phyloP scores from a whole-genome alignment of 371 early-diverging fungal species.

The Rhizopus delemar region DNA sequence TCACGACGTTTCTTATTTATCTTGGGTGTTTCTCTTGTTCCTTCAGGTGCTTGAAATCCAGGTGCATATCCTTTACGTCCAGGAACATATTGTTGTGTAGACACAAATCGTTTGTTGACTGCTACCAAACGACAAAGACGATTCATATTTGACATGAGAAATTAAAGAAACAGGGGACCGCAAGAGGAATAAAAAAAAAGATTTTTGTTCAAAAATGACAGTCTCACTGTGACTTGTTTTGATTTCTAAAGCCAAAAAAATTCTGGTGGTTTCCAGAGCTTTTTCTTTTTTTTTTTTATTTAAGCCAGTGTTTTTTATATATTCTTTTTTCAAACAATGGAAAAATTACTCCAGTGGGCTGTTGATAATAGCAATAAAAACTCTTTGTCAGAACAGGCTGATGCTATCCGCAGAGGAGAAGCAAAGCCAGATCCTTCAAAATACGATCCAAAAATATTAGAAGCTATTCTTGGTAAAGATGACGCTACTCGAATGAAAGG shows the following conservation, averaged over 20 bases:
- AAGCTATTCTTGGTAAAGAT: conserved; percentile 89
- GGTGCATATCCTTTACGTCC: conserved; percentile 39
- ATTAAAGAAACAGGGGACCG: not conserved
- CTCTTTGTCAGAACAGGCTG: conserved; percentile 65
- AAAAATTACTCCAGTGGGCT: conserved; percentile 87
- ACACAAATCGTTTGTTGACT: conserved; percentile 9
- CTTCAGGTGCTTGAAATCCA: conserved; percentile 44
- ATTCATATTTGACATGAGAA: not conserved
- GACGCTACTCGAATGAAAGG: conserved; percentile 86
- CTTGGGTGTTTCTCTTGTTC: conserved; percentile 38
- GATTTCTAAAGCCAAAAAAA: not conserved
- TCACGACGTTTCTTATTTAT: conserved; percentile 26
- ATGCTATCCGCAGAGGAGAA: conserved; percentile 47
- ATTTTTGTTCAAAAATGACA: not conserved
- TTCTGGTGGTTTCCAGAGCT: not conserved
- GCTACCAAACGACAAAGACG: not conserved
- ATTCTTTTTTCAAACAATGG: conserved; percentile 42
- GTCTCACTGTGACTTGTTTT: not conserved
- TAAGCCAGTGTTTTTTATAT: not conserved
- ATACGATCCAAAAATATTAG: conserved; percentile 81
- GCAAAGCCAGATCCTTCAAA: conserved; percentile 36
- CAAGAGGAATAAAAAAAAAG: not conserved
- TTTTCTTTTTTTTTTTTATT: not conserved
- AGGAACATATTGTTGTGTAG: conserved; percentile 36
- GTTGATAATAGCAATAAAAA: conserved; percentile 76